Evolutionary conservation across 345 rosid genomes (phyloP), one percentile per base, ranked within the genome.

Genomic region (Populus tremula): DNA sequence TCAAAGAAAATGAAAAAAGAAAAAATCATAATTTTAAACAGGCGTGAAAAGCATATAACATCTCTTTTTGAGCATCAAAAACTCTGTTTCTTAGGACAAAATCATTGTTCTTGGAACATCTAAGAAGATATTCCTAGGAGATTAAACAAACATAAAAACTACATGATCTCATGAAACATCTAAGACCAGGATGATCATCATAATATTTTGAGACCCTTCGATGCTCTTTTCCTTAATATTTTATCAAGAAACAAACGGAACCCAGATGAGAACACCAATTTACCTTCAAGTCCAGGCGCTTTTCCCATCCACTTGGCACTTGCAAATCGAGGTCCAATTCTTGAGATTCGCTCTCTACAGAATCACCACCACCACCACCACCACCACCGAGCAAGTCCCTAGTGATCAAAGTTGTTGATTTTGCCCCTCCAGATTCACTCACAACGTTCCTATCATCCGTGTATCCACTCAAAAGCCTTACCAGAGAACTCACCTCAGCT

Each of bases 281-380:
- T 72, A 96, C 99, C 95, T 89, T 90, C 80, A 96, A 86, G 53
- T 96, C 98, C 38, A 96, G 91, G 10, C 95, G 92, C 82, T 96
- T 96, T 74, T 96, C 99, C 88, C 88, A 96, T 53, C 99, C 98
- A 17, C 62, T 56, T 14, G 99, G 99, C 23, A 92, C 99, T 78
- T 91, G 92, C 67, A 91, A 84, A 53, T 96, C 98, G 25, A 96
- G 93, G 89, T 96, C 97, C 72, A 92, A 88, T 80, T 96, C 98
- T 17, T 86, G 89, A 20, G 87, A 87, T 62, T 88, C 91, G 43
- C 85, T 78, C 66, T 78, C 71, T 21, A 14, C 17, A 20, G 74
- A 72, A 1, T 2, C 38, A 25, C n/a, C 14, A 23, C 67, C 75
- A 3, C 76, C 29, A 1, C 29, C 78, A 41, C 71, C 63, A 20